phyloP scores from a whole-genome alignment of 306 rosid species.

The Vigna trinervia region DNA sequence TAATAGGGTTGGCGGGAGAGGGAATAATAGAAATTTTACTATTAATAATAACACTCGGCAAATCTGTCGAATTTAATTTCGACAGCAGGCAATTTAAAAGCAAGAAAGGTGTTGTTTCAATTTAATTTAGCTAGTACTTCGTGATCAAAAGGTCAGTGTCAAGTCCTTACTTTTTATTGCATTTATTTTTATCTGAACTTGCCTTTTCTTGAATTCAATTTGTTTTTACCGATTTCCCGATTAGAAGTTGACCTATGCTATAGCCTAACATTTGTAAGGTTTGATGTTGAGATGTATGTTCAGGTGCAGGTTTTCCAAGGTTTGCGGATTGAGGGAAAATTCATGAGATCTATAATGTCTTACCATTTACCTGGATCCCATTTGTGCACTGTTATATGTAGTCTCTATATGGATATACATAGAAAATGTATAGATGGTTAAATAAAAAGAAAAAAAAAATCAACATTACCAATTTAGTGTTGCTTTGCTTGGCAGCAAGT shows the following conservation, averaged over 20 bases:
- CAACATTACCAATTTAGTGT: not conserved
- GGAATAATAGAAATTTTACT: slow-evolving; percentile 15
- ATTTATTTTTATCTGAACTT: not conserved
- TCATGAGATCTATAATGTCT: not conserved
- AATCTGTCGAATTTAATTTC: slow-evolving; percentile 27
- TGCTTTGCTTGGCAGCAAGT: slow-evolving; percentile 1
- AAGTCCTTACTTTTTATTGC: not conserved
- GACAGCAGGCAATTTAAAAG: slow-evolving; percentile 20
- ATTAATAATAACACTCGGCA: not conserved
- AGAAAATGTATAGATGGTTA: not conserved
- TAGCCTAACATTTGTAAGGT: not conserved
- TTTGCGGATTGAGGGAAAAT: not conserved
- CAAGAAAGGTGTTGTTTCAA: slow-evolving; percentile 22
- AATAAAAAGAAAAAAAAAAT: not conserved
- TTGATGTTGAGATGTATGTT: not conserved
- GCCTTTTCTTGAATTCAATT: not conserved
- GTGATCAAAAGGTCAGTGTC: not conserved
- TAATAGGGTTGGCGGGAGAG: slow-evolving; percentile 1
- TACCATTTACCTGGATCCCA: not conserved
- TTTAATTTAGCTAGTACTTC: slow-evolving; percentile 13
- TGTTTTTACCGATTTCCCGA: not conserved
- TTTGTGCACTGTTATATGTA: not conserved
- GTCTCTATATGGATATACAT: not conserved
- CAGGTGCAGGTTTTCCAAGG: slow-evolving; percentile 1
- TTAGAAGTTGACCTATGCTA: not conserved